A percentile compares a stretch with the other conserved stretches of the same genome.
Conservation (phyloP, 2,329 filamentous ascomycete species). For the Endothia cerciana region DNA sequence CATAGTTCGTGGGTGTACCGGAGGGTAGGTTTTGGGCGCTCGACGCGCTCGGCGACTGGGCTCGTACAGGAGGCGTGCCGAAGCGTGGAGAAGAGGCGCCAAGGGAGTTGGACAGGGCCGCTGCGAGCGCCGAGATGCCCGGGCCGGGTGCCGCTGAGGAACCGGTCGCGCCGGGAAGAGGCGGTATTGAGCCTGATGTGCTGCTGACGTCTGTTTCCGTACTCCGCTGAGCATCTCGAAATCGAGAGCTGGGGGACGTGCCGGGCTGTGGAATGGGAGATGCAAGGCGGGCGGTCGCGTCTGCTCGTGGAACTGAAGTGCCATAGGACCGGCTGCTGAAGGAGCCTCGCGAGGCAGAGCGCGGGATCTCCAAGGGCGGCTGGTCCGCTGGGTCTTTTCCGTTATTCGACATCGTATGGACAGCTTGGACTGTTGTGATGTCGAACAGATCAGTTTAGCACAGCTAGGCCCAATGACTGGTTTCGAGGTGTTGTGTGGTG, state of each 20-base stretch:
- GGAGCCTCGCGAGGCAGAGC: slow-evolving; percentile 53
- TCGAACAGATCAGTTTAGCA: slow-evolving; percentile 12
- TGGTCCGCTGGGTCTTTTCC: slow-evolving; percentile 36
- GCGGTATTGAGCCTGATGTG: slow-evolving; percentile 55
- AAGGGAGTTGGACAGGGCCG: slow-evolving; percentile 77
- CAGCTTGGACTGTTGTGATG: slow-evolving; percentile 4
- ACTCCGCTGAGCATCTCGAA: slow-evolving; percentile 32
- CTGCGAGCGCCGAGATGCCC: slow-evolving; percentile 84
- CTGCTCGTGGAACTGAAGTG: slow-evolving; percentile 59
- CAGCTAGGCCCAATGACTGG: slow-evolving; percentile 12
- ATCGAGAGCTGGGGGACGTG: slow-evolving; percentile 34
- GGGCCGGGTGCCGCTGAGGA: slow-evolving; percentile 70
- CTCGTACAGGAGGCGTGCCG: slow-evolving; percentile 65
- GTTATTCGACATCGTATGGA: slow-evolving; percentile 34
- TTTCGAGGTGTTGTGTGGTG: slow-evolving; percentile 13
- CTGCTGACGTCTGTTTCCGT: slow-evolving; percentile 45
- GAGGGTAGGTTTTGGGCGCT: slow-evolving; percentile 50
- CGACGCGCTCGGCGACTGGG: slow-evolving; percentile 61
- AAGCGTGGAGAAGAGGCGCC: slow-evolving; percentile 72
- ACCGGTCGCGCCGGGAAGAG: slow-evolving; percentile 64
- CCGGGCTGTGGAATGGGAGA: slow-evolving; percentile 53
- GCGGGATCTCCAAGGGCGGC: slow-evolving; percentile 42
- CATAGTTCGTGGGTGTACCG: slow-evolving; percentile 73
- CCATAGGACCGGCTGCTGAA: slow-evolving; percentile 50
- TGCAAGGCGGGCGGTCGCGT: slow-evolving; percentile 64